These are phyloP conservation scores for Holtermannia corniformis DNA, from an alignment of 768 basidiomycete genomes.

Conservation along the genomic window DNA sequence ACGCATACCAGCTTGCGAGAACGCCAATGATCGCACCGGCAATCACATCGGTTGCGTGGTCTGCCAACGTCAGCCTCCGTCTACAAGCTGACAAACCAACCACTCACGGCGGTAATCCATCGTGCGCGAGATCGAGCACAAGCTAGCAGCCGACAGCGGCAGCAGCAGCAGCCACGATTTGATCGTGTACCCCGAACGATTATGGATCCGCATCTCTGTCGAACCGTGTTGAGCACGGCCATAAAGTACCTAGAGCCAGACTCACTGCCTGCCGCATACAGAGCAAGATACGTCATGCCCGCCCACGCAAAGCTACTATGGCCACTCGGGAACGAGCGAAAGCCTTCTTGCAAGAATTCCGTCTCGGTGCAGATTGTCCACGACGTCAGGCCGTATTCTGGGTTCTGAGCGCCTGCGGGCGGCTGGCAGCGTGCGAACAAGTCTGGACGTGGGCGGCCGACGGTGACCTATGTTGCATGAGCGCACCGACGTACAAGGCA, in stretches of 20 bases:
- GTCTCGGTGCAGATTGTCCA: conserved; percentile 33
- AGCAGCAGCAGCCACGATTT: conserved; percentile 39
- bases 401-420: conserved; percentile 28
- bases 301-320: conserved; percentile 36
- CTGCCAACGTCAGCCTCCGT: neutral
- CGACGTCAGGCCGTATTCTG: conserved; percentile 30
- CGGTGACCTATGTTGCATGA: conserved; percentile 25
- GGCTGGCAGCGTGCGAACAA: conserved; percentile 34
- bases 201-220: conserved; percentile 28
- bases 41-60: conserved; percentile 35
- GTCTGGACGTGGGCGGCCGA: conserved; percentile 38
- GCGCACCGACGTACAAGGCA: neutral
- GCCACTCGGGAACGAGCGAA: conserved; percentile 36
- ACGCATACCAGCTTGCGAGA: conserved; percentile 27
- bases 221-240: neutral
- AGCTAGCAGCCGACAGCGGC: conserved; percentile 23
- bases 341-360: conserved; percentile 34
- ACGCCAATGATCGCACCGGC: conserved; percentile 35
- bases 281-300: conserved; percentile 37
- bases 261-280: conserved; percentile 33
- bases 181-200: conserved; percentile 28
- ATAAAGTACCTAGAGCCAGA: neutral
- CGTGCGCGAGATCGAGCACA: conserved; percentile 31
- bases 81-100: neutral
- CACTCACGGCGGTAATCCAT: conserved; percentile 37